A percentile compares a stretch with the other conserved stretches of the same genome.
Evolutionary conservation across 2,329 filamentous ascomycete species (phyloP).

Genomic region (Ramularia endophylla): DNA sequence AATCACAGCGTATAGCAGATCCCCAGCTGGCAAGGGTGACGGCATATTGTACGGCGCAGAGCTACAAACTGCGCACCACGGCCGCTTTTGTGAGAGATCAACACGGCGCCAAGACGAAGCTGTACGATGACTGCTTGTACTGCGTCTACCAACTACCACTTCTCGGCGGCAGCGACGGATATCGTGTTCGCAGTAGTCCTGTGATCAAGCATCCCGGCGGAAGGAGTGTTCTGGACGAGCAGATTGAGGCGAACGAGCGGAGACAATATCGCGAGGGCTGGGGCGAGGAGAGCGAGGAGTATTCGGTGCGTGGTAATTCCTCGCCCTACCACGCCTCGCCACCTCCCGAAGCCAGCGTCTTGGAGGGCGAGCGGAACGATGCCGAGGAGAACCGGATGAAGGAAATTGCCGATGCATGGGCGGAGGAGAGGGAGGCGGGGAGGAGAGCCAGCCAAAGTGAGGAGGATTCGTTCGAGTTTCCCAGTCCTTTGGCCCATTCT

Average conservation of each 20-base stretch:
- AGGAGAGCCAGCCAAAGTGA: conserved; percentile 20
- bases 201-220: conserved; percentile 89
- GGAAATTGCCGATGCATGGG: conserved; percentile 13
- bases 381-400: conserved; percentile 10
- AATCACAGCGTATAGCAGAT: conserved; percentile 70
- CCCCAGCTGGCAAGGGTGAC: conserved; percentile 78
- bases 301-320: conserved; percentile 28
- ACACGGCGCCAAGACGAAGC: conserved; percentile 86
- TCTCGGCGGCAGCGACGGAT: conserved; percentile 78
- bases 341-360: conserved; percentile 10
- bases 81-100: conserved; percentile 81
- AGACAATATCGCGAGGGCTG: conserved; percentile 89
- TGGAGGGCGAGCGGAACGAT: conserved; percentile 7
- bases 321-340: conserved; percentile 12
- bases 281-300: conserved; percentile 72
- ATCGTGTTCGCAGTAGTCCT: conserved; percentile 81
- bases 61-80: conserved; percentile 83
- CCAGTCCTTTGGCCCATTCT: conserved; percentile 37
- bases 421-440: conserved; percentile 13
- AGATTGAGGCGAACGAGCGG: conserved; percentile 89
- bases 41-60: conserved; percentile 92
- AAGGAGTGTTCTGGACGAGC: conserved; percentile 85
- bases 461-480: conserved; percentile 35
- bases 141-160: conserved; percentile 90
- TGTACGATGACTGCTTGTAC: conserved; percentile 97